Percentiles rank a stretch among this genome's conserved stretches.
These are phyloP conservation scores for Coccomyxa subellipsoidea DNA, from an alignment of 163 green algal species.

Conservation along the genomic window DNA sequence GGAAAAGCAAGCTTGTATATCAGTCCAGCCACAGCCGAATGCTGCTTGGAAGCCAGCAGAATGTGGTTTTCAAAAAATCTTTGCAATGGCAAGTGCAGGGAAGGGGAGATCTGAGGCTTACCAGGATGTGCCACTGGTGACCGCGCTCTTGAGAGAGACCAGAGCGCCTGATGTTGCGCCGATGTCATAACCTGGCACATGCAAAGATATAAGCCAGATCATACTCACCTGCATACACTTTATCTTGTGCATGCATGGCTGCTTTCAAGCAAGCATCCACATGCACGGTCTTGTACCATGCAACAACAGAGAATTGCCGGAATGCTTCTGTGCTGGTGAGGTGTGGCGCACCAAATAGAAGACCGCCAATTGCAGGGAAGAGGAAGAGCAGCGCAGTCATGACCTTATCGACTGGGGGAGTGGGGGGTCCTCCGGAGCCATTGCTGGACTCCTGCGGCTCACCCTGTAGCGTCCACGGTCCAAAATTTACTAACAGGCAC, in stretches of 20 bases:
- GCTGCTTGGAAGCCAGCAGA: neutral
- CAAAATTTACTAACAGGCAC: no score
- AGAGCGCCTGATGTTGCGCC: constrained; percentile 83
- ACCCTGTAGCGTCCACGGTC: neutral
- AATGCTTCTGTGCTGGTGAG: no score
- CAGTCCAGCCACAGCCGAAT: no score
- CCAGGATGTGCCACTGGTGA: constrained; percentile 67
- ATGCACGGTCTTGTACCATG: no score
- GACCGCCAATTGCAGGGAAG: constrained; percentile 76
- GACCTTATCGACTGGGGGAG: constrained; percentile 33
- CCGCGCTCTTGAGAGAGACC: constrained; percentile 56
- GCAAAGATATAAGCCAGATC: no score
- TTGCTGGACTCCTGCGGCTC: neutral
- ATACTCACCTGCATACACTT: no score
- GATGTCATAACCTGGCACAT: constrained; percentile 71
- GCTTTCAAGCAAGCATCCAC: no score
- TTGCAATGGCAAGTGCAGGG: no score
- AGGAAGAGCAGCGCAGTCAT: constrained; percentile 57
- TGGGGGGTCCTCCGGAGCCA: neutral
- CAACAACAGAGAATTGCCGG: no score
- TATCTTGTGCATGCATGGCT: no score
- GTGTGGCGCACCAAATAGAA: constrained; percentile 65
- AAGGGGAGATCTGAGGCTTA: neutral
- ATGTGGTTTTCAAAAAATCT: no score
- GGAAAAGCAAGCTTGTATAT: no score